A percentile compares a stretch with the other conserved stretches of the same genome.
These are phyloP conservation scores for Letharia columbiana DNA, from an alignment of 495 filamentous ascomycete species.

Conservation along the genomic window DNA sequence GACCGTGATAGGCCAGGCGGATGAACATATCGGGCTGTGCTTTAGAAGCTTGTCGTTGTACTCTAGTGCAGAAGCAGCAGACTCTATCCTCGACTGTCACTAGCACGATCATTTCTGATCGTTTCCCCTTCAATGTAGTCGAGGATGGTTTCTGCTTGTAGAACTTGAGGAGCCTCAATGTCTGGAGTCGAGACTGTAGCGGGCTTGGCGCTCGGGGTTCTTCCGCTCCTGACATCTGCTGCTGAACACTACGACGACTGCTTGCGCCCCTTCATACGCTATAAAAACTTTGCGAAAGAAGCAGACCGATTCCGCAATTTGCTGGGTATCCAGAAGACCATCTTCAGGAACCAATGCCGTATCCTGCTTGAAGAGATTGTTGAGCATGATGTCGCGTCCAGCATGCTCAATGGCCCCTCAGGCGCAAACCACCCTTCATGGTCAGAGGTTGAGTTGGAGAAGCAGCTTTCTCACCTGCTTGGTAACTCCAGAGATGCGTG, in stretches of 20 bases:
- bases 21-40: background rate
- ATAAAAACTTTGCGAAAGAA: slow-evolving; percentile 19
- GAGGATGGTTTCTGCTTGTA: background rate
- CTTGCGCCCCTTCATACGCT: slow-evolving; percentile 27
- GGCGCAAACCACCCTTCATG: slow-evolving; percentile 13
- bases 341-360: slow-evolving; percentile 20
- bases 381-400: slow-evolving; percentile 12
- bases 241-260: slow-evolving; percentile 28
- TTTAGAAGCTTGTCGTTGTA: background rate
- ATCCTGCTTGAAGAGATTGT: slow-evolving; percentile 17
- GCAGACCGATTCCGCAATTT: slow-evolving; percentile 9
- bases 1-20: background rate
- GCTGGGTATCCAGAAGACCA: slow-evolving; percentile 15
- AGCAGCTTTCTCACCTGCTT: slow-evolving; percentile 14
- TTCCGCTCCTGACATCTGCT: slow-evolving; percentile 28
- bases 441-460: slow-evolving; percentile 9
- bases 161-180: background rate
- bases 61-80: no score
- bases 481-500: slow-evolving; percentile 16
- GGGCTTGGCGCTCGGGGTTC: slow-evolving; percentile 27
- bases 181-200: slow-evolving; percentile 20
- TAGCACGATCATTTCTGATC: background rate
- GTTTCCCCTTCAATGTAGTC: background rate
- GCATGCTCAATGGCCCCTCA: slow-evolving; percentile 12
- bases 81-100: background rate